phyloP scores from a whole-genome alignment of 257 asterid species.

The Parsonsia alboflavescens region DNA sequence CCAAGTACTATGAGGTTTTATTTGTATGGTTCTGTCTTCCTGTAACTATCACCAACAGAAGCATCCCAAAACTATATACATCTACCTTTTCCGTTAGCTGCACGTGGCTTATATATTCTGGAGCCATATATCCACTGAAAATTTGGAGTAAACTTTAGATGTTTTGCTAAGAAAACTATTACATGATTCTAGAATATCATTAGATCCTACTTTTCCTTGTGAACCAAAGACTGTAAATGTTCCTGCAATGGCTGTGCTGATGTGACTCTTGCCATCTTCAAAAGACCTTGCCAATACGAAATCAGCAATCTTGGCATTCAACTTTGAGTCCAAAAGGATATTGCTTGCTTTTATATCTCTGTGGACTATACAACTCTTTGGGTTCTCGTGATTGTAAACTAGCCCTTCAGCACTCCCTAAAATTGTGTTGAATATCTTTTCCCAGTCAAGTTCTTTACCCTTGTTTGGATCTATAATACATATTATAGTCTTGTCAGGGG shows the following conservation, averaged over 20 bases:
- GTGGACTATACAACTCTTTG: conserved; percentile 57
- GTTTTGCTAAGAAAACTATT: neutral
- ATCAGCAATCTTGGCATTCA: conserved; percentile 68
- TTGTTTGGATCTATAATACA: conserved; percentile 44
- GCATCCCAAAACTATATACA: conserved; percentile 70
- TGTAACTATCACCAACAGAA: conserved; percentile 56
- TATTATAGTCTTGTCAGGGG: neutral
- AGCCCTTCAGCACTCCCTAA: conserved; percentile 74
- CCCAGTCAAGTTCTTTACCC: conserved; percentile 66
- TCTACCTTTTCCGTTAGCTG: conserved; percentile 61
- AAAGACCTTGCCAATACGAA: conserved; percentile 78
- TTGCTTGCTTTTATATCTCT: conserved; percentile 81
- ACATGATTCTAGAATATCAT: too few species aligned
- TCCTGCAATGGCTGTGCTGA: conserved; percentile 80
- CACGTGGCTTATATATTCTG: conserved; percentile 60
- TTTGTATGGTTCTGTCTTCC: conserved; percentile 49
- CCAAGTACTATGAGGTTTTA: conserved; percentile 50
- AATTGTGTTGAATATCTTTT: conserved; percentile 53
- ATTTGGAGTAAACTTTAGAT: conserved; percentile 6
- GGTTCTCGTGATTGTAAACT: conserved; percentile 73
- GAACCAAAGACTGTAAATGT: conserved; percentile 23
- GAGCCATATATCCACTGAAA: conserved; percentile 73
- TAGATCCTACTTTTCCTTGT: too few species aligned
- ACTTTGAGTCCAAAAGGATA: conserved; percentile 56
- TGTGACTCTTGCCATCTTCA: conserved; percentile 69